These are phyloP conservation scores for Harringtonia lauricola DNA, from an alignment of 2,329 filamentous ascomycete genomes.

Conservation along the genomic window DNA sequence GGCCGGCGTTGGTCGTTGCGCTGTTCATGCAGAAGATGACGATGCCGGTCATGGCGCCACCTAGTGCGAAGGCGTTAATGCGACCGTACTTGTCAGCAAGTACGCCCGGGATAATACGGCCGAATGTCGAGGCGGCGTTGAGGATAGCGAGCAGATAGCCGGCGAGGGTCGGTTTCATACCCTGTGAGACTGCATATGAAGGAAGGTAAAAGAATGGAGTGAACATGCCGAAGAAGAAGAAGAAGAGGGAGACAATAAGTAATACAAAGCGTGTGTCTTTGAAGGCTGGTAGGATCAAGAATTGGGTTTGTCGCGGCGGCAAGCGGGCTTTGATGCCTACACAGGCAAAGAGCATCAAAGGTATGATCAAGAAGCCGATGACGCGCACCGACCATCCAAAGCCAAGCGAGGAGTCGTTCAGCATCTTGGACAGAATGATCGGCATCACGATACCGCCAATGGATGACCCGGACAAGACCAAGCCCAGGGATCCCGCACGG, in stretches of 20 bases:
- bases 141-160: conserved; percentile 55
- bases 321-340: conserved; percentile 33
- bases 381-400: conserved; percentile 25
- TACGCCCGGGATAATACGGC: conserved; percentile 40
- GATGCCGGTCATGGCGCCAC: conserved; percentile 12
- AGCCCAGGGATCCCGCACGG: conserved; percentile 25
- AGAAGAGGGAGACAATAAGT: conserved; percentile 12
- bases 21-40: conserved; percentile 18
- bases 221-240: conserved; percentile 29
- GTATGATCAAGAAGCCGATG: conserved; percentile 30
- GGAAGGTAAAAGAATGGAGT: conserved; percentile 43
- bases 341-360: conserved; percentile 22
- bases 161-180: conserved; percentile 32
- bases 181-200: conserved; percentile 36
- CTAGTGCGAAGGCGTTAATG: conserved; percentile 26
- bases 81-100: conserved; percentile 40
- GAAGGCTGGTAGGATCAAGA: conserved; percentile 32
- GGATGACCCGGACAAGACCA: conserved; percentile 25
- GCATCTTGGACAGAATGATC: conserved; percentile 41
- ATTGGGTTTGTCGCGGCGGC: conserved; percentile 20
- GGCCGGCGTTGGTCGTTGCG: conserved; percentile 8
- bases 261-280: conserved; percentile 40
- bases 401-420: conserved; percentile 21
- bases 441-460: conserved; percentile 35
- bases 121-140: conserved; percentile 44